These are phyloP conservation scores for Hymenoscyphus infarciens DNA, from an alignment of 2,329 filamentous ascomycete genomes.

Conservation along the genomic window DNA sequence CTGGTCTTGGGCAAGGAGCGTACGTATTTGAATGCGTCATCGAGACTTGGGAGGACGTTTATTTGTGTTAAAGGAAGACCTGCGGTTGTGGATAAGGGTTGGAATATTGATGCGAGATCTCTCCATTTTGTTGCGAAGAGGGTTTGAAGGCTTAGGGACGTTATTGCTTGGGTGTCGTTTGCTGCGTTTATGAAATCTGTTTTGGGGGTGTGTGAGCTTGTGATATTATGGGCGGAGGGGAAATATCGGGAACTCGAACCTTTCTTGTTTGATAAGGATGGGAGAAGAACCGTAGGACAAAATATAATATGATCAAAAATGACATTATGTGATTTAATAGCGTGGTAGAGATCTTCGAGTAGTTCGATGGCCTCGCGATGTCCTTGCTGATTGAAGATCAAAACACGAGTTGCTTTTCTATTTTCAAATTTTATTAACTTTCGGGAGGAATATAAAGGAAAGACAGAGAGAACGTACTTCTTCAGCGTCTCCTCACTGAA, in stretches of 20 bases:
- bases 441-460: neutral
- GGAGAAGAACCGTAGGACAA: conserved; percentile 66
- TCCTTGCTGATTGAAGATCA: conserved; percentile 88
- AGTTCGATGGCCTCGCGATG: conserved; percentile 45
- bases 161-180: conserved; percentile 37
- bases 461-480: conserved; percentile 28
- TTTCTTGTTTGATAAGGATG: conserved; percentile 48
- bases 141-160: conserved; percentile 63
- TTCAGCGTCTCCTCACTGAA: conserved; percentile 55
- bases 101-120: conserved; percentile 3
- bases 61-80: conserved; percentile 6
- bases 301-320: conserved; percentile 75
- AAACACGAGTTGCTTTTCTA: conserved; percentile 43
- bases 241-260: conserved; percentile 25
- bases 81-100: neutral
- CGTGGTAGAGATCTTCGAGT: conserved; percentile 44
- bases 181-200: conserved; percentile 56
- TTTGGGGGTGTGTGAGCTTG: neutral
- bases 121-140: conserved; percentile 41
- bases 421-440: neutral
- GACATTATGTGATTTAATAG: conserved; percentile 45
- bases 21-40: conserved; percentile 48
- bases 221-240: neutral
- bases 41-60: conserved; percentile 46
- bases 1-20: neutral